Conservation (phyloP, 768 basidiomycete species). For the Boletus sensibilis region DNA sequence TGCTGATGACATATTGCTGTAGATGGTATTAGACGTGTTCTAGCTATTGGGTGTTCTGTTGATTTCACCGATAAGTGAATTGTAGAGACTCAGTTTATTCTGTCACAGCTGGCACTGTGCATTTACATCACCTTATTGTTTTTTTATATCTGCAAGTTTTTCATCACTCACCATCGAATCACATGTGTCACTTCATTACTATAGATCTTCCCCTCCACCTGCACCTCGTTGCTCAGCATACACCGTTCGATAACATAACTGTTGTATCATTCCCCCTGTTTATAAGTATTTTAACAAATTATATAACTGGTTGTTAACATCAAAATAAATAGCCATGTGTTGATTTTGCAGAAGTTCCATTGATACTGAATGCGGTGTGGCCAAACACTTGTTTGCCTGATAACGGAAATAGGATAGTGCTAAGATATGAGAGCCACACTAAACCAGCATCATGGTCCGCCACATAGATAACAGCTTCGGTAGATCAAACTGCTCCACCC, state of each 20-base stretch:
- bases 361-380: too few relatives aligned
- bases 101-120: background rate
- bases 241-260: background rate
- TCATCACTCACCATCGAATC: background rate
- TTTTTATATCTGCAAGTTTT: background rate
- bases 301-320: background rate
- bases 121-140: background rate
- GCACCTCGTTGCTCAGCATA: background rate
- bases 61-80: slow-evolving; percentile 12
- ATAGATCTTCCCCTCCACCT: background rate
- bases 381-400: background rate
- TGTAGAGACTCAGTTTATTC: background rate
- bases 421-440: slow-evolving; percentile 15
- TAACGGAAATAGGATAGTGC: slow-evolving; percentile 7
- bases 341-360: background rate
- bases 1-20: slow-evolving; percentile 6
- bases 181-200: background rate
- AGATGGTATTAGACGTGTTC: slow-evolving; percentile 32
- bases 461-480: background rate
- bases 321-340: background rate
- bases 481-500: slow-evolving; percentile 14
- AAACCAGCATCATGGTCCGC: background rate
- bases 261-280: background rate
- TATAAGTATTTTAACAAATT: background rate
- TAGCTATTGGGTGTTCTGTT: slow-evolving; percentile 19